These are phyloP conservation scores for Microdochium trichocladiopsis DNA, from an alignment of 2,329 filamentous ascomycete species.

Conservation along the genomic window DNA sequence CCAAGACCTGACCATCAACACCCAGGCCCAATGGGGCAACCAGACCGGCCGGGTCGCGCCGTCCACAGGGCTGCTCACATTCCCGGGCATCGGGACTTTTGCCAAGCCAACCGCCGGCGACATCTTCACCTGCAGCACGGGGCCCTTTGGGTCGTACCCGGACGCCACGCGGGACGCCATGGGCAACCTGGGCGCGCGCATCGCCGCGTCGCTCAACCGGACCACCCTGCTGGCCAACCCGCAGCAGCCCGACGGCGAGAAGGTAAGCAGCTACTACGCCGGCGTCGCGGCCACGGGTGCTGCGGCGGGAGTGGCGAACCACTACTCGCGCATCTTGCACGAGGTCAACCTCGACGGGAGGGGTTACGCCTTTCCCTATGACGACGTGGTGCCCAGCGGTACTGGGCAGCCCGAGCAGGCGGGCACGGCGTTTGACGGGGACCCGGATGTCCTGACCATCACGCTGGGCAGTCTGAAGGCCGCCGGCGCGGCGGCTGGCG, in stretches of 20 bases:
- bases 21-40: constrained; percentile 44
- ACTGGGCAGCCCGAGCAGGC: constrained; percentile 47
- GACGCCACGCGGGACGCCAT: constrained; percentile 33
- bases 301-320: constrained; percentile 44
- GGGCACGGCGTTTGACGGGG: constrained; percentile 51
- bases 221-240: constrained; percentile 53
- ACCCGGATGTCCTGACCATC: constrained; percentile 48
- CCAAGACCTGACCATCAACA: constrained; percentile 41
- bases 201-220: constrained; percentile 70
- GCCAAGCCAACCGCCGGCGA: constrained; percentile 34
- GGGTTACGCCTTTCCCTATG: constrained; percentile 67
- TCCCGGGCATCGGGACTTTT: constrained; percentile 31
- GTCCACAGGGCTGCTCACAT: constrained; percentile 27
- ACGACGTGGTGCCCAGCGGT: constrained; percentile 54
- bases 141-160: constrained; percentile 43
- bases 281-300: constrained; percentile 11
- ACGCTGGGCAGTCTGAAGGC: constrained; percentile 38
- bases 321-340: constrained; percentile 61
- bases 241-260: constrained; percentile 45
- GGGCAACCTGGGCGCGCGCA: constrained; percentile 62
- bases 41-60: constrained; percentile 33
- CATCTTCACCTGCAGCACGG: constrained; percentile 28
- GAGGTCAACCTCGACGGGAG: constrained; percentile 47
- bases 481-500: neutral
- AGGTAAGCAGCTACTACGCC: constrained; percentile 43